Base-by-base conservation (phyloP, 495 filamentous ascomycete species). In the Annulohypoxylon stygium region DNA sequence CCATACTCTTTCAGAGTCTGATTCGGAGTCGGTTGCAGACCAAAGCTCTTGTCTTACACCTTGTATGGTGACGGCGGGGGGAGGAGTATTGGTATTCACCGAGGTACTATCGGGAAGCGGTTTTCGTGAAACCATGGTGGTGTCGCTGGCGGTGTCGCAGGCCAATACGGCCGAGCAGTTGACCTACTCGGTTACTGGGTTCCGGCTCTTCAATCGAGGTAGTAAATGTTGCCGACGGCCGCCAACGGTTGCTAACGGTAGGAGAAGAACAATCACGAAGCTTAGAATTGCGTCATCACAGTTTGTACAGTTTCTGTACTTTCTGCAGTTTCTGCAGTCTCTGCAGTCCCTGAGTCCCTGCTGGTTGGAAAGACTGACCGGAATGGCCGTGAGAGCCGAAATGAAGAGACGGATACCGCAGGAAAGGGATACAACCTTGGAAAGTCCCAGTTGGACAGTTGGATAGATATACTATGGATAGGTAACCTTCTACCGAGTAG, bases 1-100 rank as follows among this genome's bases (percentile, higher is more conserved):
- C 83, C 82, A 87, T 47, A 77, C 71, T 61, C 73, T 78, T 30
- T 79, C 79, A 41, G 75, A 65, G 10, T 80, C 78, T 18, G 72
- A 39, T 9, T 82, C 80, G 12, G 80, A 77, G 66, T 81, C 78
- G 34, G 70, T 69, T 26, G 79, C 76, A 16, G 82, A 76, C 76
- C 78, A 78, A 36, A 78, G 65, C 48, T 79, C 76, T 60, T 75
- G 70, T 65, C 73, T 76, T 34, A 72, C 73, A 65, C 75, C 69
- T 64, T 81, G 78, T 67, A 79, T 69, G 65, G 69, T 76, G 73
- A 75, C 65, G 65, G 75, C 45, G 76, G 69, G 50, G 68, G 70
- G 39, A 74, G 58, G 34, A 60, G 66, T 43, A 41, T 67, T 67
- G 12, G 79, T 73, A 45, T 79, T 69, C 36, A 73, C 64, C 12